phyloP scores from a whole-genome alignment of 306 rosid species.

The Lotus japonicus region DNA sequence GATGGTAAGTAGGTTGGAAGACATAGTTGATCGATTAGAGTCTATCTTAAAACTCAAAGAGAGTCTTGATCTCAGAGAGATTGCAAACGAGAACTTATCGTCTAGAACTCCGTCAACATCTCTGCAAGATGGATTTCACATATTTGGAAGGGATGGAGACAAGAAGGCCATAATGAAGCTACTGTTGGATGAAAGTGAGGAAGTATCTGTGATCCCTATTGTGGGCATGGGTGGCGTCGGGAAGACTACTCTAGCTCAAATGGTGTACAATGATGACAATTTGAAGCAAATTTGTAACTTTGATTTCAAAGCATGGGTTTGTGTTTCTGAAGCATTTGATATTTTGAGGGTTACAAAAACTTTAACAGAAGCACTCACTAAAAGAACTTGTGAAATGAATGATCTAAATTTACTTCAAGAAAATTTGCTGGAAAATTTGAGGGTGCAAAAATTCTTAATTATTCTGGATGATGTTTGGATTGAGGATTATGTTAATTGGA shows the following conservation, averaged over 20 bases:
- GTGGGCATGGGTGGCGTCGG: slow-evolving; percentile 25
- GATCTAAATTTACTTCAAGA: background rate
- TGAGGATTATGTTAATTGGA: background rate
- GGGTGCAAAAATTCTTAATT: background rate
- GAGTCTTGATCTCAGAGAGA: background rate
- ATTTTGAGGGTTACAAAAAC: background rate
- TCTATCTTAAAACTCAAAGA: background rate
- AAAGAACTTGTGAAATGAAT: background rate
- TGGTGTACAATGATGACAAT: background rate
- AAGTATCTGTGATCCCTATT: background rate
- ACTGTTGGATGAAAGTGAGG: background rate
- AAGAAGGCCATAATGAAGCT: background rate
- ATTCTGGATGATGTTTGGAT: slow-evolving; percentile 29
- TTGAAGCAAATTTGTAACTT: background rate
- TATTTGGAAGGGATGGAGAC: slow-evolving; percentile 10
- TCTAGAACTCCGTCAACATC: slow-evolving; percentile 10
- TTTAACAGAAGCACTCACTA: background rate
- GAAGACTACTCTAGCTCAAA: slow-evolving; percentile 13
- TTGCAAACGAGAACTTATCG: background rate
- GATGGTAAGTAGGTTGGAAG: background rate
- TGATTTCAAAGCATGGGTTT: slow-evolving; percentile 6
- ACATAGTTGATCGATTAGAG: background rate
- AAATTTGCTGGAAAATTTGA: background rate
- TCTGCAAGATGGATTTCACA: background rate
- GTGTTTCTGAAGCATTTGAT: background rate